phyloP scores from a whole-genome alignment of 2,329 filamentous ascomycete genomes.

The Cladorrhinum sp. region DNA sequence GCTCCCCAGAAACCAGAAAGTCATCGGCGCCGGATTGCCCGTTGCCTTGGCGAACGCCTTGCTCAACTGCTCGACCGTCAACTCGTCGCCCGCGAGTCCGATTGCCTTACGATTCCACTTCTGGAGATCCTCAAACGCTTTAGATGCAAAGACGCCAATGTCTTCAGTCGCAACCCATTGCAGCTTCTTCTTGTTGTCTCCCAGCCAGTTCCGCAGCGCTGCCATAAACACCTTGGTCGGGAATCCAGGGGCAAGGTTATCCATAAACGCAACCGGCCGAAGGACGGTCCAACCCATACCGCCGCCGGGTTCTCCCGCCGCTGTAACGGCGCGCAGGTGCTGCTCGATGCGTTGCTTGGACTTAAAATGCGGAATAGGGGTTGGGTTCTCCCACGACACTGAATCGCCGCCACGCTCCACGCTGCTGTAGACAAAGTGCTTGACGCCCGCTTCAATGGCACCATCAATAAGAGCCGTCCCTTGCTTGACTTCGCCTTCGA shows the following conservation, averaged over 20 bases:
- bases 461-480: slow-evolving; percentile 58
- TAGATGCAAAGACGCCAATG: slow-evolving; percentile 44
- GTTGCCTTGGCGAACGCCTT: slow-evolving; percentile 30
- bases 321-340: slow-evolving; percentile 49
- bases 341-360: slow-evolving; percentile 61
- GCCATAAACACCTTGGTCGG: slow-evolving; percentile 37
- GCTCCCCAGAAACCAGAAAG: slow-evolving; percentile 33
- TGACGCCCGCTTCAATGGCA: slow-evolving; percentile 52
- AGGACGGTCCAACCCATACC: slow-evolving; percentile 60
- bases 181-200: slow-evolving; percentile 31
- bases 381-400: slow-evolving; percentile 49
- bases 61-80: slow-evolving; percentile 35
- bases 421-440: slow-evolving; percentile 61
- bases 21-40: slow-evolving; percentile 26
- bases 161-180: slow-evolving; percentile 43
- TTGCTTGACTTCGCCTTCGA: slow-evolving; percentile 43
- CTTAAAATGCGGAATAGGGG: slow-evolving; percentile 59
- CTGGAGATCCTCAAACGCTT: slow-evolving; percentile 40
- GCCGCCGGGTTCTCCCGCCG: not conserved
- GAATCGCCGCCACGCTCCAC: slow-evolving; percentile 59
- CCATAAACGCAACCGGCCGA: slow-evolving; percentile 61
- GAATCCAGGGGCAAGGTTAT: slow-evolving; percentile 43
- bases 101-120: slow-evolving; percentile 38
- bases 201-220: slow-evolving; percentile 32
- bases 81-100: slow-evolving; percentile 44